Percentiles rank a stretch among this genome's conserved stretches.
These are phyloP conservation scores for Lathyrus tuberosus DNA, from an alignment of 306 rosid species.

Conservation along the genomic window DNA sequence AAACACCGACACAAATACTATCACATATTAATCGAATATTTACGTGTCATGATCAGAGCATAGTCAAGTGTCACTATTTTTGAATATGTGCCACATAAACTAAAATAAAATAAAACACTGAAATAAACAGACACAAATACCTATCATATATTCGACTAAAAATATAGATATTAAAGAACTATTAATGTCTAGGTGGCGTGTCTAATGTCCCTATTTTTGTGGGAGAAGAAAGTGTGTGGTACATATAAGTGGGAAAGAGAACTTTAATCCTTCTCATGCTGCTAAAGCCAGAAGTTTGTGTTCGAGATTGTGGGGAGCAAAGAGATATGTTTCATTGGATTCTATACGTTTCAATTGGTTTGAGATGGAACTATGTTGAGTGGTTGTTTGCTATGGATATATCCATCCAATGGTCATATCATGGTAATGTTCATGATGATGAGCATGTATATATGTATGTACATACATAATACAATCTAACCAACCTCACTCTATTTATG, in stretches of 20 bases:
- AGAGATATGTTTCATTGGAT: slow-evolving; percentile 71
- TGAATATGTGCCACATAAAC: no score
- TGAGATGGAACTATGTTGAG: slow-evolving; percentile 54
- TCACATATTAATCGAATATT: no score
- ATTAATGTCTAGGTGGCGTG: not conserved
- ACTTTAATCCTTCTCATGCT: slow-evolving; percentile 46
- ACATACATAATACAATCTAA: slow-evolving; percentile 18
- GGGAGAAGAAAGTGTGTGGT: slow-evolving; percentile 42
- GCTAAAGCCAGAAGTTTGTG: slow-evolving; percentile 53
- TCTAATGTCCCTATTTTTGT: not conserved
- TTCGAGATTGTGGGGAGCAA: slow-evolving; percentile 67
- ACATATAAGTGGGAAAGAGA: slow-evolving; percentile 37
- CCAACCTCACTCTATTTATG: slow-evolving; percentile 27
- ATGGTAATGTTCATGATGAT: slow-evolving; percentile 35
- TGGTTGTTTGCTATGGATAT: slow-evolving; percentile 60
- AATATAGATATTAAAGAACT: no score
- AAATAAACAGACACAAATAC: no score
- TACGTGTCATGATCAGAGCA: no score
- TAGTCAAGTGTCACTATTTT: no score
- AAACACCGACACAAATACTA: no score
- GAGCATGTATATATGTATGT: not conserved
- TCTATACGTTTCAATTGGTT: slow-evolving; percentile 59
- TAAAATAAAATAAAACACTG: no score
- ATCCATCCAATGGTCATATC: not conserved
- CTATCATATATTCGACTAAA: no score